phyloP scores from a whole-genome alignment of 306 rosid genomes.

The Malus domestica region ASM211411v1 NC_041805.1:1866001-1866500 shows the following conservation, averaged over 20 bases:
- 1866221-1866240: not conserved
- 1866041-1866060: not conserved
- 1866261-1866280: slow-evolving; percentile 18
- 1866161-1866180: slow-evolving; percentile 2
- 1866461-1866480: not conserved
- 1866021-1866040: slow-evolving; percentile 16
- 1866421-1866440: not conserved
- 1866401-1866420: slow-evolving; percentile 12
- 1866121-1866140: not conserved
- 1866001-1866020: slow-evolving; percentile 10
- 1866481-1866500: not conserved
- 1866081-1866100: slow-evolving; percentile 6
- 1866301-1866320: slow-evolving; percentile 1
- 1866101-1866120: not conserved
- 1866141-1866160: not conserved
- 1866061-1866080: not conserved
- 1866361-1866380: slow-evolving; percentile 11
- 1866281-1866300: slow-evolving; percentile 3
- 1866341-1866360: slow-evolving; percentile 18
- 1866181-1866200: slow-evolving; percentile 24
- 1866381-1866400: slow-evolving; percentile 14
- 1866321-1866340: slow-evolving; percentile 31
- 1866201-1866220: not conserved
- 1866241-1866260: slow-evolving; percentile 14
- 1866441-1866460: not conserved